These are phyloP conservation scores for Phaeolepiota aurea DNA, from an alignment of 768 basidiomycete genomes.

Conservation along the genomic window DNA sequence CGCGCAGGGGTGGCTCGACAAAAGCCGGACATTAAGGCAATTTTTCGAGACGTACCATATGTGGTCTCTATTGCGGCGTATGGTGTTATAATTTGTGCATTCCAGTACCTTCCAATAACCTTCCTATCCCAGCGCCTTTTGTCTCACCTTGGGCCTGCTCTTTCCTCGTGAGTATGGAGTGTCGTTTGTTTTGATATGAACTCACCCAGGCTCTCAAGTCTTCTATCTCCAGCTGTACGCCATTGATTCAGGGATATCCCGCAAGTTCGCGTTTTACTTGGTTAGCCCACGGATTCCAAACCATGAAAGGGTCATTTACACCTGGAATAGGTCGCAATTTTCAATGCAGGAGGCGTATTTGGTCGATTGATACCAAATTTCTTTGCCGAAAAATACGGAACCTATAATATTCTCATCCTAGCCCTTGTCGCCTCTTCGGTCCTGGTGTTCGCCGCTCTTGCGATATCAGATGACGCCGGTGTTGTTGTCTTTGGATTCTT, in stretches of 20 bases:
- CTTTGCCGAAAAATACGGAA: conserved; percentile 40
- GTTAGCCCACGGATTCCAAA: conserved; percentile 19
- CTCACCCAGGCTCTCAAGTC: conserved; percentile 21
- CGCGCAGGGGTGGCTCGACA: neutral
- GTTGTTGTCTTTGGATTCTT: too few relatives aligned
- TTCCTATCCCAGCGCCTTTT: conserved; percentile 26
- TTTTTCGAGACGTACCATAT: conserved; percentile 30
- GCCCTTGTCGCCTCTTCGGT: conserved; percentile 29
- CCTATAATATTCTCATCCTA: conserved; percentile 42
- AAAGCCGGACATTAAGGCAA: conserved; percentile 14
- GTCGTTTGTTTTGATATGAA: conserved; percentile 1
- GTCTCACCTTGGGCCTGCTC: conserved; percentile 38
- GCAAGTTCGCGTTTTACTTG: conserved; percentile 36
- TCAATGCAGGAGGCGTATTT: conserved; percentile 43
- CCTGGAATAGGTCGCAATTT: conserved; percentile 33
- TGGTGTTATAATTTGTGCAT: conserved; percentile 8
- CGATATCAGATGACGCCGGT: conserved; percentile 23
- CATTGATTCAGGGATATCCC: conserved; percentile 30
- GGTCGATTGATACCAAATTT: conserved; percentile 52
- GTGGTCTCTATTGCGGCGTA: conserved; percentile 27
- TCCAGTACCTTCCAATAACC: conserved; percentile 1
- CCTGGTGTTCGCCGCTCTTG: conserved; percentile 39
- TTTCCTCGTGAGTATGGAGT: conserved; percentile 35
- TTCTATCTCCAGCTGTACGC: conserved; percentile 51
- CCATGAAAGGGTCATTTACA: neutral